Percentiles rank a stretch among this genome's conserved stretches.
These are phyloP conservation scores for Sporothrix euskadiensis DNA, from an alignment of 2,329 filamentous ascomycete species.

Conservation along the genomic window DNA sequence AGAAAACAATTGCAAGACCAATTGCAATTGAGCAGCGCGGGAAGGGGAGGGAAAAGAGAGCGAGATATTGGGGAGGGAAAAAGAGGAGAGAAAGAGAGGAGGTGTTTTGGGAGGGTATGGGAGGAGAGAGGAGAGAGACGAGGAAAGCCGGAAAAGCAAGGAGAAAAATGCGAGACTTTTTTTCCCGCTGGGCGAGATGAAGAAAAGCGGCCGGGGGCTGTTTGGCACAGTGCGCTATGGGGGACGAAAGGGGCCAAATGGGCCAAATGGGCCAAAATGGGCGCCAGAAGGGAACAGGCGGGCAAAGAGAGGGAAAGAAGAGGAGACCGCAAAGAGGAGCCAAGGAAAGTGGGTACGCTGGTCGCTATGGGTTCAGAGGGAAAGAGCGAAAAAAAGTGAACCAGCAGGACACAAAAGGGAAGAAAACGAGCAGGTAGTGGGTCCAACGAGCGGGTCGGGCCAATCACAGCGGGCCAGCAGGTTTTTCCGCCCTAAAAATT, in stretches of 20 bases:
- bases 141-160: constrained; percentile 31
- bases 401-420: constrained; percentile 1
- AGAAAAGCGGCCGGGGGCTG: constrained; percentile 29
- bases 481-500: constrained; percentile 35
- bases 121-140: constrained; percentile 26
- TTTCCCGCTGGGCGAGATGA: constrained; percentile 25
- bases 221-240: not conserved
- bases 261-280: not conserved
- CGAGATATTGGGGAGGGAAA: constrained; percentile 19
- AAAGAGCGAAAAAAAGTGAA: constrained; percentile 22
- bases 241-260: not conserved
- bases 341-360: constrained; percentile 19
- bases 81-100: constrained; percentile 10
- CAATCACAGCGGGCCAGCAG: constrained; percentile 31
- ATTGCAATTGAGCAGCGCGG: constrained; percentile 55
- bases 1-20: constrained; percentile 50
- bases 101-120: constrained; percentile 26
- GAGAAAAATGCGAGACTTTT: constrained; percentile 33
- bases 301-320: constrained; percentile 4
- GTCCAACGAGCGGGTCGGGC: constrained; percentile 14
- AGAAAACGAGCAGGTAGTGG: constrained; percentile 28
- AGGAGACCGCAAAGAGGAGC: constrained; percentile 8
- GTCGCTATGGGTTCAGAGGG: constrained; percentile 13
- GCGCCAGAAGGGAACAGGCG: not conserved
- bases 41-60: constrained; percentile 18